phyloP scores from a whole-genome alignment of 768 basidiomycete genomes.

The Agaricus sinodeliciosus region DNA sequence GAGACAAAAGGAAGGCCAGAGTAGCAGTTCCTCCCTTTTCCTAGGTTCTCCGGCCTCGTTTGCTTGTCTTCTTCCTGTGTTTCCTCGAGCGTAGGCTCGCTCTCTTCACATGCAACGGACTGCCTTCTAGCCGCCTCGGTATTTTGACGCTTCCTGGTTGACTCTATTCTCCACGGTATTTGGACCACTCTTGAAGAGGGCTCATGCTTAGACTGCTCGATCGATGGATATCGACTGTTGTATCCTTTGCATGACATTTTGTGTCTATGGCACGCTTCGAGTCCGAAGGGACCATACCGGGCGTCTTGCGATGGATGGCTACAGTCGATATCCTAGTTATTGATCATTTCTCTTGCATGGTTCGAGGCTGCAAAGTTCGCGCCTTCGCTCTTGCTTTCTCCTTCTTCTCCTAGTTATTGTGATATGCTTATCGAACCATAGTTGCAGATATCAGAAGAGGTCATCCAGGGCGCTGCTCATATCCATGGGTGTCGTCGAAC shows the following conservation, averaged over 20 bases:
- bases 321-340: constrained; percentile 6
- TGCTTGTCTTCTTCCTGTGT: neutral
- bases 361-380: neutral
- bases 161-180: neutral
- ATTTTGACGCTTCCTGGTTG: no score
- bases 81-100: neutral
- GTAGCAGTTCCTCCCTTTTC: neutral
- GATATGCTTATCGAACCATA: neutral
- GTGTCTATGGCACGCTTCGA: constrained; percentile 5
- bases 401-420: neutral
- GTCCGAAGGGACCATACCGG: constrained; percentile 3
- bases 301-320: constrained; percentile 13
- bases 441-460: neutral
- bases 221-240: constrained; percentile 9
- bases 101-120: no score
- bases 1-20: no score
- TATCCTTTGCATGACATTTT: constrained; percentile 3
- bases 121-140: no score
- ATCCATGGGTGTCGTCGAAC: neutral
- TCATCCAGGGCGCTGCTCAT: neutral
- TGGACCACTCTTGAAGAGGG: neutral
- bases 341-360: neutral
- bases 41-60: neutral
- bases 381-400: neutral
- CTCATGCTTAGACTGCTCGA: neutral